These are phyloP conservation scores for Fusarium sulawesiense DNA, from an alignment of 2,329 filamentous ascomycete genomes.

Conservation along the genomic window DNA sequence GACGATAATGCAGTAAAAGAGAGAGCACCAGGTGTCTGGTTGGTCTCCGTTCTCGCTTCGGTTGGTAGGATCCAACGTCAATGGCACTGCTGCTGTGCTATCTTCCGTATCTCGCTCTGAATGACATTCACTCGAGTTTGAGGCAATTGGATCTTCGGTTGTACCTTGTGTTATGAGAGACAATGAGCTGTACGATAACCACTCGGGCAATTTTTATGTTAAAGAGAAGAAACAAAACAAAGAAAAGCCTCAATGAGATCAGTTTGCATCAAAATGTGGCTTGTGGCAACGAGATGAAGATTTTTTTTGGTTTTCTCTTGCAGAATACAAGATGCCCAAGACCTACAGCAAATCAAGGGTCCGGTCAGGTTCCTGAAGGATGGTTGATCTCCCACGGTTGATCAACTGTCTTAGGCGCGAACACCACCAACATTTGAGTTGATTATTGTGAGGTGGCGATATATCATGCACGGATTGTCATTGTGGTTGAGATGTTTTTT, in stretches of 20 bases:
- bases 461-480: constrained; percentile 9
- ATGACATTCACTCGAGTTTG: constrained; percentile 15
- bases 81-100: constrained; percentile 4
- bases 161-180: not conserved
- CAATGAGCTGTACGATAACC: constrained; percentile 4
- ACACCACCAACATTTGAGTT: constrained; percentile 4
- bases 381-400: constrained; percentile 33
- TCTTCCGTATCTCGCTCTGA: constrained; percentile 9
- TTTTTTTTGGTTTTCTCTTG: constrained; percentile 6
- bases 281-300: constrained; percentile 31
- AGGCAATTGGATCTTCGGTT: constrained; percentile 13
- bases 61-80: not conserved
- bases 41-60: constrained; percentile 14
- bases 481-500: constrained; percentile 17
- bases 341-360: constrained; percentile 21
- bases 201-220: constrained; percentile 5
- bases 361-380: constrained; percentile 19
- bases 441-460: constrained; percentile 31
- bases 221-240: not conserved
- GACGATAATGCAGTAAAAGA: constrained; percentile 6
- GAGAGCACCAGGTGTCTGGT: constrained; percentile 14
- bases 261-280: not conserved
- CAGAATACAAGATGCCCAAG: constrained; percentile 3
- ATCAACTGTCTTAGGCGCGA: constrained; percentile 8
- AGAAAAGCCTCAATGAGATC: constrained; percentile 1